Evolutionary conservation across 495 filamentous ascomycete genomes (phyloP).

Genomic region (Penicillium turbatum): DNA sequence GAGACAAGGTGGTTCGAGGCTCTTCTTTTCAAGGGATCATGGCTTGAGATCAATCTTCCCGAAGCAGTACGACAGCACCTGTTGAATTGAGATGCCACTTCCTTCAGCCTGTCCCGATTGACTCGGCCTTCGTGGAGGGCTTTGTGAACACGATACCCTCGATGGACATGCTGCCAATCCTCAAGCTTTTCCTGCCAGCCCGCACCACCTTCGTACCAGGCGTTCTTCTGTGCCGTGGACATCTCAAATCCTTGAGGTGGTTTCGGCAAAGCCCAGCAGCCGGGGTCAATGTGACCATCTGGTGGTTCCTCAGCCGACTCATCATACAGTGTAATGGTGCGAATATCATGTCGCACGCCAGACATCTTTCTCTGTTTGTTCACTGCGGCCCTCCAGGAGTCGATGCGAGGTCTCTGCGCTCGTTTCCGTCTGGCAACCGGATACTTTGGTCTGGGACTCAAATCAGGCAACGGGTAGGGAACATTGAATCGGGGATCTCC

Average conservation of each 20-base stretch:
- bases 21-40: not conserved
- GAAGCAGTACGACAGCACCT: slow-evolving; percentile 19
- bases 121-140: slow-evolving; percentile 33
- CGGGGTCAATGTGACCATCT: slow-evolving; percentile 38
- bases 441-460: slow-evolving; percentile 27
- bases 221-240: slow-evolving; percentile 33
- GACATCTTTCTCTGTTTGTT: slow-evolving; percentile 31
- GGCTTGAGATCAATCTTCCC: slow-evolving; percentile 11
- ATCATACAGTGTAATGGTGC: slow-evolving; percentile 30
- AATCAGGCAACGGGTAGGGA: slow-evolving; percentile 26
- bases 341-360: slow-evolving; percentile 26
- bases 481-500: slow-evolving; percentile 39
- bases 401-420: slow-evolving; percentile 28
- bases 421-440: slow-evolving; percentile 12
- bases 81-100: slow-evolving; percentile 22
- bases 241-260: slow-evolving; percentile 41
- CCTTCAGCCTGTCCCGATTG: slow-evolving; percentile 32
- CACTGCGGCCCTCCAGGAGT: slow-evolving; percentile 40
- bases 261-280: slow-evolving; percentile 41
- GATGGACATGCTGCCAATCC: slow-evolving; percentile 38
- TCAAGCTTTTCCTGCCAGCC: slow-evolving; percentile 43
- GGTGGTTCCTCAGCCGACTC: slow-evolving; percentile 40
- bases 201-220: slow-evolving; percentile 41
- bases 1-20: not conserved
- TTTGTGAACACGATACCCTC: slow-evolving; percentile 37